Percentiles rank a stretch among this genome's conserved stretches.
Evolutionary conservation across 1,284 basidiomycete species (phyloP).

Genomic region (Peniophora sp.): DNA sequence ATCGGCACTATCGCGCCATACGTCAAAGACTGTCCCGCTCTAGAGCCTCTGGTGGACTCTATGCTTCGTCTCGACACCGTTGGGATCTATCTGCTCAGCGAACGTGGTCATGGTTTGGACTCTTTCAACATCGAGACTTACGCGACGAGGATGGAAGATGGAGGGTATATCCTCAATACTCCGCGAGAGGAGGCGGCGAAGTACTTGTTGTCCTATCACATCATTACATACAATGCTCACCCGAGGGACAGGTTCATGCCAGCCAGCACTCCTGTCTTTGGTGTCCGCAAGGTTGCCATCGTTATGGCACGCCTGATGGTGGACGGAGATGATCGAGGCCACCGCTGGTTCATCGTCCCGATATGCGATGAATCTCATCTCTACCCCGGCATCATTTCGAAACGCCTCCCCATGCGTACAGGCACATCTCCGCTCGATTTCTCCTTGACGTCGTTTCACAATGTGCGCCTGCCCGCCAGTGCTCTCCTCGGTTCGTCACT

Average conservation of each 20-base stretch:
- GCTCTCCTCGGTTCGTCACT: slow-evolving; percentile 27
- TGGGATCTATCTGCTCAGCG: slow-evolving; percentile 23
- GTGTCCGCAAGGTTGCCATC: slow-evolving; percentile 25
- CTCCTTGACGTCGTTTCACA: slow-evolving; percentile 30
- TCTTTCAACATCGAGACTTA: slow-evolving; percentile 31
- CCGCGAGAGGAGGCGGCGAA: slow-evolving; percentile 28
- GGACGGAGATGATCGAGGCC: slow-evolving; percentile 22
- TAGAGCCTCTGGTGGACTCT: slow-evolving; percentile 19
- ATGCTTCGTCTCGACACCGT: slow-evolving; percentile 20
- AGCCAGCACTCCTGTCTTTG: slow-evolving; percentile 26
- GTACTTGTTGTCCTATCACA: too few relatives aligned
- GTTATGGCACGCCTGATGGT: slow-evolving; percentile 28
- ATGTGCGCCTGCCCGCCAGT: slow-evolving; percentile 24
- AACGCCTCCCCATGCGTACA: neutral
- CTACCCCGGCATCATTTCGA: neutral
- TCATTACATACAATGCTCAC: neutral
- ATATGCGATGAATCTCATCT: neutral
- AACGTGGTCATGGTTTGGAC: slow-evolving; percentile 36
- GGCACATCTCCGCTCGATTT: slow-evolving; percentile 29
- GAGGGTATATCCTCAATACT: slow-evolving; percentile 28
- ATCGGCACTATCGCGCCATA: slow-evolving; percentile 33
- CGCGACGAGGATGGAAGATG: slow-evolving; percentile 25
- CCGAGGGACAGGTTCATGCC: slow-evolving; percentile 31
- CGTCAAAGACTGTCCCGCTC: slow-evolving; percentile 21
- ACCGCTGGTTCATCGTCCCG: neutral